Conservation (phyloP, 2,329 filamentous ascomycete species). For the Fusarium nelsonii region DNA sequence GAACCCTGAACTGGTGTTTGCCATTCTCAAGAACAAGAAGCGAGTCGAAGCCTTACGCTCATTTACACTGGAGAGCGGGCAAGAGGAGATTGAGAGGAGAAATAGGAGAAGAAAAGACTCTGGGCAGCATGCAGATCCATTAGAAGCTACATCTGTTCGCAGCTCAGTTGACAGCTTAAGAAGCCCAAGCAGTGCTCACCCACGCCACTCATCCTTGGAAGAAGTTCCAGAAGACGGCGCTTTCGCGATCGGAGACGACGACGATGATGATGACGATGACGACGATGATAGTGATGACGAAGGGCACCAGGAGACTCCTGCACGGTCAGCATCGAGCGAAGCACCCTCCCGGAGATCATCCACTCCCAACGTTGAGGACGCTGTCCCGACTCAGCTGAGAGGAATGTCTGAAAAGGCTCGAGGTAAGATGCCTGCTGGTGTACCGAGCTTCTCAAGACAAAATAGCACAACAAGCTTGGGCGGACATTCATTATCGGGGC, state of each 20-base stretch:
- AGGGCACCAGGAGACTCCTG: slow-evolving; percentile 66
- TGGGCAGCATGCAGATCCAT: slow-evolving; percentile 61
- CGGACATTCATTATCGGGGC: slow-evolving; percentile 70
- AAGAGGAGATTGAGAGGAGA: slow-evolving; percentile 88
- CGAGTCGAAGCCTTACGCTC: slow-evolving; percentile 86
- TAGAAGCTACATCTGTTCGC: slow-evolving; percentile 64
- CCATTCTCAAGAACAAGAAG: slow-evolving; percentile 82
- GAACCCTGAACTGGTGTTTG: slow-evolving; percentile 85
- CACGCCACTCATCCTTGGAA: slow-evolving; percentile 48
- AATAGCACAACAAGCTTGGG: slow-evolving; percentile 88
- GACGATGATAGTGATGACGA: slow-evolving; percentile 69
- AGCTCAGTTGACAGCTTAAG: slow-evolving; percentile 76
- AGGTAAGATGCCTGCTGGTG: slow-evolving; percentile 91
- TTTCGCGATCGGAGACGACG: slow-evolving; percentile 90
- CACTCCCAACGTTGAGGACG: slow-evolving; percentile 76
- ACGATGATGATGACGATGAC: slow-evolving; percentile 74
- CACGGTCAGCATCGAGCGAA: slow-evolving; percentile 73
- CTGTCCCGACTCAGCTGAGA: slow-evolving; percentile 82
- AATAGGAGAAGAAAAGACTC: slow-evolving; percentile 77
- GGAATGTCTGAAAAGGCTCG: slow-evolving; percentile 98
- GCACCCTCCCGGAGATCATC: slow-evolving; percentile 75
- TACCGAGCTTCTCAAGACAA: slow-evolving; percentile 86
- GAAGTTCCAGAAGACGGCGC: slow-evolving; percentile 73
- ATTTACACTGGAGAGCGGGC: slow-evolving; percentile 92
- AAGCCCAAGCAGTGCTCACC: slow-evolving; percentile 63